Evolutionary conservation across 352 stramenopile species (phyloP).

Genomic region (Thraustotheca clavata): DNA sequence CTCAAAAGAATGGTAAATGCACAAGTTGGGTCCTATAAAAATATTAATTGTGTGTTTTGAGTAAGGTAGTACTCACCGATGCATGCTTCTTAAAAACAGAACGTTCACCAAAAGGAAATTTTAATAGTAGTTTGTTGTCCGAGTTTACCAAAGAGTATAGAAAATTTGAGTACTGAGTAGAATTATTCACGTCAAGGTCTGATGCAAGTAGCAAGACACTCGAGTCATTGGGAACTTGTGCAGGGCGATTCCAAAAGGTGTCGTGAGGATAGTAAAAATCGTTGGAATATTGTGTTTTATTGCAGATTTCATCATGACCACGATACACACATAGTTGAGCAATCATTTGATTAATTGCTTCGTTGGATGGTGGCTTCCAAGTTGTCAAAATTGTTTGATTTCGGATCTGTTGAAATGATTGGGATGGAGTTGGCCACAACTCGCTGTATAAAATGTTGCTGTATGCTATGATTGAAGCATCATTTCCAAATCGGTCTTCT

Average conservation of each 20-base stretch:
- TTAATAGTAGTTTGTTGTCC: constrained; percentile 32
- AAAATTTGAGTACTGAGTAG: constrained; percentile 29
- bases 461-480: constrained; percentile 12
- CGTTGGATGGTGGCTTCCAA: neutral
- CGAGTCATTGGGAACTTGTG: constrained; percentile 17
- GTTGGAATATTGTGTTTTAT: neutral
- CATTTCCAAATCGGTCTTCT: constrained; percentile 22
- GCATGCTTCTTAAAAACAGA: constrained; percentile 28
- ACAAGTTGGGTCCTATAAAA: constrained; percentile 11
- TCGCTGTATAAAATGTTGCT: constrained; percentile 18
- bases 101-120: constrained; percentile 39
- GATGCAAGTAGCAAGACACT: constrained; percentile 26
- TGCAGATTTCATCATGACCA: constrained; percentile 7
- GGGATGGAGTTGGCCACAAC: neutral
- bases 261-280: constrained; percentile 24
- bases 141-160: constrained; percentile 26
- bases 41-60: neutral
- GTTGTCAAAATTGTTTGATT: constrained; percentile 5
- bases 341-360: neutral
- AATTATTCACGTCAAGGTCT: constrained; percentile 28
- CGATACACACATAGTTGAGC: constrained; percentile 23
- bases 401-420: constrained; percentile 26
- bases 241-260: constrained; percentile 19
- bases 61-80: neutral
- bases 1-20: constrained; percentile 21